Evolutionary conservation across 371 early-diverging fungal genomes (phyloP).

Genomic region (Mortierella sp.): DNA sequence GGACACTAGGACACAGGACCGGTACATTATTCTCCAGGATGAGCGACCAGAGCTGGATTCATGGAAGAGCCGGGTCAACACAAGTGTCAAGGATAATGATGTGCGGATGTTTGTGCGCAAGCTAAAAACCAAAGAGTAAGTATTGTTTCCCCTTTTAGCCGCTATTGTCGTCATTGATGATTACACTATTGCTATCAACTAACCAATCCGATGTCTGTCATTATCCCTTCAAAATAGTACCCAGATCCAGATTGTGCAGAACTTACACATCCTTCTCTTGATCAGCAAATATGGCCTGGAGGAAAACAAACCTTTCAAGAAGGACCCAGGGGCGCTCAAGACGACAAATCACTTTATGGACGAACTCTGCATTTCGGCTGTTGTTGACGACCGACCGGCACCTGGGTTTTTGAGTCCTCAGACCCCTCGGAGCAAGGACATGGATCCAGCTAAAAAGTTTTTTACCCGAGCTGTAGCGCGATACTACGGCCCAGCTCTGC

Average conservation of each 20-base stretch:
- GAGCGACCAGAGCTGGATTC: slow-evolving; percentile 41
- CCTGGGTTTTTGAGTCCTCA: slow-evolving; percentile 46
- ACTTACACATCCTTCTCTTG: slow-evolving; percentile 43
- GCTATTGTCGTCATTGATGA: background rate
- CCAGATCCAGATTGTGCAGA: slow-evolving; percentile 56
- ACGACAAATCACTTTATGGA: slow-evolving; percentile 44
- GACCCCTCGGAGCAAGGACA: slow-evolving; percentile 46
- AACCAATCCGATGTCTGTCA: background rate
- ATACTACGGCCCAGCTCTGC: slow-evolving; percentile 43
- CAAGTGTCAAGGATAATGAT: slow-evolving; percentile 33
- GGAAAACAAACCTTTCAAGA: slow-evolving; percentile 53
- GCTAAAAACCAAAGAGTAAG: slow-evolving; percentile 56
- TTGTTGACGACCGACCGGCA: slow-evolving; percentile 30
- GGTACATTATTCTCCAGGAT: slow-evolving; percentile 47
- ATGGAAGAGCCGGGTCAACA: slow-evolving; percentile 36
- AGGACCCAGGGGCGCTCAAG: slow-evolving; percentile 48
- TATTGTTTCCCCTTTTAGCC: background rate
- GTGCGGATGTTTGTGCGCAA: slow-evolving; percentile 27
- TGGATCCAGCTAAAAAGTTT: slow-evolving; percentile 55
- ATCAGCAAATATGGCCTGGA: slow-evolving; percentile 48
- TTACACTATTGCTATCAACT: background rate
- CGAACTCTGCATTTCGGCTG: slow-evolving; percentile 41
- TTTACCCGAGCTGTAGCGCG: slow-evolving; percentile 38
- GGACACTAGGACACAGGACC: slow-evolving; percentile 34
- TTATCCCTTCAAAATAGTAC: slow-evolving; percentile 16